Conservation (phyloP, 2,329 filamentous ascomycete species). For the Amauroascus niger region DNA sequence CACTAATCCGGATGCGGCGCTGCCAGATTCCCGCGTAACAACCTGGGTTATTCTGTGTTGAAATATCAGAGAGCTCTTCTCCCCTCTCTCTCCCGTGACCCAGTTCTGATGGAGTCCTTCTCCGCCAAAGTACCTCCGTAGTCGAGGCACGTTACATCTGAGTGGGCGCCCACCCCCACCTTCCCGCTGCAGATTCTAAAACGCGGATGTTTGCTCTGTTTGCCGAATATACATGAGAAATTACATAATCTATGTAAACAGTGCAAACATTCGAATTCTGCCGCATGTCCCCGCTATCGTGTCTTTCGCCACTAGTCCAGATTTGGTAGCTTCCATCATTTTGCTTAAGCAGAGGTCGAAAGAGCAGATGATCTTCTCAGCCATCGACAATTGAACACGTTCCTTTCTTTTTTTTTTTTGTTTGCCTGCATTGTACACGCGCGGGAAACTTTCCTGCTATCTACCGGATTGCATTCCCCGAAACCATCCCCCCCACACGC, state of each 20-base stretch:
- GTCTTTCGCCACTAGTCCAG: not conserved
- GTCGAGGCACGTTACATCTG: not conserved
- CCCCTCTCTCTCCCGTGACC: not conserved
- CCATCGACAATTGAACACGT: not conserved
- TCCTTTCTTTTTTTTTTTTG: not conserved
- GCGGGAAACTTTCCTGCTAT: no score
- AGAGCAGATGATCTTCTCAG: not conserved
- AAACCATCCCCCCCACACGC: no score
- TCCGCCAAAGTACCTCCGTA: not conserved
- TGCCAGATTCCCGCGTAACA: no score
- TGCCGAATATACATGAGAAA: not conserved
- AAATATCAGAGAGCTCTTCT: no score
- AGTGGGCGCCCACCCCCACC: not conserved
- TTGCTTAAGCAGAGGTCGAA: not conserved
- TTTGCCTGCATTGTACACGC: no score
- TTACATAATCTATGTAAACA: slow-evolving; percentile 4
- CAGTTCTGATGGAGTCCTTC: not conserved
- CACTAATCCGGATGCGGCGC: no score
- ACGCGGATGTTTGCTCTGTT: not conserved
- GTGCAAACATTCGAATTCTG: slow-evolving; percentile 11
- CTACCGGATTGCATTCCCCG: no score
- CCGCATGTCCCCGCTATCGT: slow-evolving; percentile 3
- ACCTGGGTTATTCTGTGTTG: no score
- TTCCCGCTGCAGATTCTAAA: not conserved
- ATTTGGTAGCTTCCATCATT: slow-evolving; percentile 1